Conservation (phyloP, 306 rosid species). For the Quercus aquifolioides region DNA sequence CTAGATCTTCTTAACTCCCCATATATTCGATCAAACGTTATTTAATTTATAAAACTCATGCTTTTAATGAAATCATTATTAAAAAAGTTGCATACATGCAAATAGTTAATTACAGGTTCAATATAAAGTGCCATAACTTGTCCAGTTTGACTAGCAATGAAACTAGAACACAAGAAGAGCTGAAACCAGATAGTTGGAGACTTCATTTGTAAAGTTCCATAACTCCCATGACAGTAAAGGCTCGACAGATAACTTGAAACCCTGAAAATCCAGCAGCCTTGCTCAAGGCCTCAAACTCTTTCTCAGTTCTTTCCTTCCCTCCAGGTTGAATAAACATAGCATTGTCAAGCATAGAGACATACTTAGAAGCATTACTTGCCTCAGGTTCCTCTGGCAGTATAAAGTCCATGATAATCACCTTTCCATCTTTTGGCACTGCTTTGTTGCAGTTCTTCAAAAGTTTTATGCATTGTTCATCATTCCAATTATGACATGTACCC, state of each 20-base stretch:
- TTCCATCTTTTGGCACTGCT: not conserved
- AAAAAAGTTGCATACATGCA: no score
- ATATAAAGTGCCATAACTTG: no score
- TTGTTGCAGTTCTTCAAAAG: not conserved
- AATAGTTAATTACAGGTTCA: no score
- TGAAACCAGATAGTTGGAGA: not conserved
- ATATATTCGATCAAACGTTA: no score
- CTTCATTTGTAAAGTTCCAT: not conserved
- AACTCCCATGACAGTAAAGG: not conserved
- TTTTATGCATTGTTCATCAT: not conserved
- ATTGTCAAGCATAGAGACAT: not conserved
- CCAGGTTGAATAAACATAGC: not conserved
- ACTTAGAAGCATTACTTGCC: not conserved
- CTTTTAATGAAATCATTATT: no score
- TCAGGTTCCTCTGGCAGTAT: not conserved
- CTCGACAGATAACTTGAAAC: not conserved
- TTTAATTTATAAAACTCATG: no score
- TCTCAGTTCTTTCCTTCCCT: constrained; percentile 6
- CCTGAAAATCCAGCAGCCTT: not conserved
- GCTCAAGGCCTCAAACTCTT: constrained; percentile 1
- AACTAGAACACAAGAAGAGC: not conserved
- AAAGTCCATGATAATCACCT: constrained; percentile 1
- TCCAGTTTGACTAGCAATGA: not conserved
- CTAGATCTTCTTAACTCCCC: no score
- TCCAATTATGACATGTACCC: constrained; percentile 21